These are phyloP conservation scores for Licmophora abbreviata DNA, from an alignment of 108 stramenopile species.

Conservation along the genomic window DNA sequence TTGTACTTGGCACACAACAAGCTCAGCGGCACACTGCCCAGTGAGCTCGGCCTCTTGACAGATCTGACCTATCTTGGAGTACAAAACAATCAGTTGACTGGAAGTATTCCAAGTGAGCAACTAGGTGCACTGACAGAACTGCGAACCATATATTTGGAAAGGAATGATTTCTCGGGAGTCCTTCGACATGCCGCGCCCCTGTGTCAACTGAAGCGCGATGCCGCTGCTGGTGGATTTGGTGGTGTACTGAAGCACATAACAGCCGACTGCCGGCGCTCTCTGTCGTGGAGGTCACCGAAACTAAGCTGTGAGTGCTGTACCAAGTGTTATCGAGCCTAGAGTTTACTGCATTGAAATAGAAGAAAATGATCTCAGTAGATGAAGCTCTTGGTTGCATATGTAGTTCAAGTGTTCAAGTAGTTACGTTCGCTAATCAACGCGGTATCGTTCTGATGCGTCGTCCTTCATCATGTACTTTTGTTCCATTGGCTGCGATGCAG, in stretches of 20 bases:
- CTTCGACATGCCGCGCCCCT: not conserved
- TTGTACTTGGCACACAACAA: slow-evolving; percentile 20
- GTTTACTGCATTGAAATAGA: too few species aligned
- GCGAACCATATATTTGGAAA: slow-evolving; percentile 2
- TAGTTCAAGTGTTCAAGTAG: too few species aligned
- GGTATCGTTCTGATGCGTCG: slow-evolving; percentile 34
- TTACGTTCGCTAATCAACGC: too few species aligned
- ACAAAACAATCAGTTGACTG: slow-evolving; percentile 20
- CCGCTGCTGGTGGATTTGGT: not conserved
- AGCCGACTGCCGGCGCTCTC: not conserved
- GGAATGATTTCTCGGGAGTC: not conserved
- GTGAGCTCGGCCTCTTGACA: slow-evolving; percentile 9
- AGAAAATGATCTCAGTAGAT: too few species aligned
- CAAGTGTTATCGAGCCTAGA: slow-evolving; percentile 4
- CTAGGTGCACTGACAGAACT: not conserved
- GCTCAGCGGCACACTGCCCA: slow-evolving; percentile 12
- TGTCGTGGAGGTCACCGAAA: not conserved
- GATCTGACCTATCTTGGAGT: slow-evolving; percentile 28
- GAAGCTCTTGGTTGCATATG: too few species aligned
- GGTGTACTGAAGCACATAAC: not conserved
- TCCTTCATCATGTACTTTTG: slow-evolving; percentile 50
- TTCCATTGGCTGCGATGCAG: slow-evolving; percentile 15
- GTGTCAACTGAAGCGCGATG: slow-evolving; percentile 2
- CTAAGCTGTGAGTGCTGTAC: slow-evolving; percentile 1
- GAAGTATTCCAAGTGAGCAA: not conserved